Conservation (phyloP, 2,329 filamentous ascomycete genomes). For the Lasiodiplodia gonubiensis region DNA sequence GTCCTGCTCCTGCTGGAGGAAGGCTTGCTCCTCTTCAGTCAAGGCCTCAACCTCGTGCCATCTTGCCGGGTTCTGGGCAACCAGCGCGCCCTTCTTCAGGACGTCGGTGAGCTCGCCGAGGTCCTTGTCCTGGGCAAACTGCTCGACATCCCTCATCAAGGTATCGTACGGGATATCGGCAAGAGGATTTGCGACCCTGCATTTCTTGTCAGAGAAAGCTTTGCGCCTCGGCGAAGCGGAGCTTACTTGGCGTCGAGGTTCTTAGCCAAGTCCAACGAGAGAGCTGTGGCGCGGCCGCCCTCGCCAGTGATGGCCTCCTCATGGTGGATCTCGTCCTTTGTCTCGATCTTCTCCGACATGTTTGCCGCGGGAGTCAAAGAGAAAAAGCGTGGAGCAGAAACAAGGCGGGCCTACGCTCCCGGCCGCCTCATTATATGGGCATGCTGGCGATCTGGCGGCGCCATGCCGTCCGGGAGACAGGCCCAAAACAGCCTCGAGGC, state of each 20-base stretch:
- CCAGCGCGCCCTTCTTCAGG: conserved; percentile 72
- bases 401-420: background rate
- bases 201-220: conserved; percentile 15
- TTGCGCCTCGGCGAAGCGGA: background rate
- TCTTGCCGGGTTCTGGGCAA: conserved; percentile 64
- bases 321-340: conserved; percentile 34
- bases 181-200: conserved; percentile 54
- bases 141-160: conserved; percentile 62
- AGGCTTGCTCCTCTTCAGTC: conserved; percentile 62
- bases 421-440: conserved; percentile 21
- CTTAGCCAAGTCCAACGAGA: conserved; percentile 32
- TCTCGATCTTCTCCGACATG: conserved; percentile 15
- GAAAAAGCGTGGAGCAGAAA: background rate
- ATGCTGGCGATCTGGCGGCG: conserved; percentile 1
- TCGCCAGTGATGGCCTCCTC: conserved; percentile 31
- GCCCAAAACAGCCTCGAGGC: conserved; percentile 7
- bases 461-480: conserved; percentile 3
- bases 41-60: conserved; percentile 65
- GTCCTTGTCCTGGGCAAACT: conserved; percentile 66
- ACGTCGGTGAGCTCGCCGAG: conserved; percentile 64
- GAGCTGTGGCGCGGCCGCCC: conserved; percentile 31
- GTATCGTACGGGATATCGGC: conserved; percentile 58
- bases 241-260: conserved; percentile 34
- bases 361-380: background rate
- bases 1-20: conserved; percentile 66